A percentile compares a stretch with the other conserved stretches of the same genome.
Conservation (phyloP, 2,329 filamentous ascomycete species). For the Fusarium tuaranense region DNA sequence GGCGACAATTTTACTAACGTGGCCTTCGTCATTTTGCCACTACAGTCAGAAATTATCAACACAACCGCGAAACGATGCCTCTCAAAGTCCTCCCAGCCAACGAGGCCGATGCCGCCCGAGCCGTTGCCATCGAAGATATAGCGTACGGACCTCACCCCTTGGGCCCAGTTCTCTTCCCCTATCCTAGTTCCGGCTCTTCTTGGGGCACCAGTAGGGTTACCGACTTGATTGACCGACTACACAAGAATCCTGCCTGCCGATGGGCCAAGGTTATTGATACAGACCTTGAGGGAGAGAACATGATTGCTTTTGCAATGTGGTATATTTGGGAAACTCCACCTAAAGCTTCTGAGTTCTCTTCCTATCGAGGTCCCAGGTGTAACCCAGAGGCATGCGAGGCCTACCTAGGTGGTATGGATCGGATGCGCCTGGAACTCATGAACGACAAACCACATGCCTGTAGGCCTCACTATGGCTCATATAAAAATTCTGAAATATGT, state of each 20-base stretch:
- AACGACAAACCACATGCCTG: conserved; percentile 50
- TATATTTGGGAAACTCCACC: conserved; percentile 45
- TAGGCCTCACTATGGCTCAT: conserved; percentile 18
- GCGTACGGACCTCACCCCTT: conserved; percentile 52
- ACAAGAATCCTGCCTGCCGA: conserved; percentile 43
- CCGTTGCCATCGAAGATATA: conserved; percentile 51
- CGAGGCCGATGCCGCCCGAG: conserved; percentile 51
- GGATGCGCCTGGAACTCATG: conserved; percentile 47
- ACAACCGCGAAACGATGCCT: conserved; percentile 46
- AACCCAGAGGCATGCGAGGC: conserved; percentile 50
- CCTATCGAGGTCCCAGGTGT: conserved; percentile 44
- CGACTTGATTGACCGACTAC: conserved; percentile 36
- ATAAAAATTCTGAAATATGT: no score
- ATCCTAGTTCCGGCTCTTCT: conserved; percentile 24
- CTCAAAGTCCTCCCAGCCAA: conserved; percentile 51
- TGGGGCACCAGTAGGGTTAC: conserved; percentile 37
- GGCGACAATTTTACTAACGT: neutral
- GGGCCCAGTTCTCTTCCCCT: conserved; percentile 48
- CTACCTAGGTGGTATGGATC: conserved; percentile 48
- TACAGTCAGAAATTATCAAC: neutral
- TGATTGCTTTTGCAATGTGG: conserved; percentile 53
- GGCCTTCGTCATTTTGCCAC: neutral
- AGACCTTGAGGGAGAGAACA: conserved; percentile 44
- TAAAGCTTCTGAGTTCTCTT: conserved; percentile 40
- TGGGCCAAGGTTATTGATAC: conserved; percentile 54